These are phyloP conservation scores for Scytalidium lignicola DNA, from an alignment of 2,329 filamentous ascomycete genomes.

Conservation along the genomic window DNA sequence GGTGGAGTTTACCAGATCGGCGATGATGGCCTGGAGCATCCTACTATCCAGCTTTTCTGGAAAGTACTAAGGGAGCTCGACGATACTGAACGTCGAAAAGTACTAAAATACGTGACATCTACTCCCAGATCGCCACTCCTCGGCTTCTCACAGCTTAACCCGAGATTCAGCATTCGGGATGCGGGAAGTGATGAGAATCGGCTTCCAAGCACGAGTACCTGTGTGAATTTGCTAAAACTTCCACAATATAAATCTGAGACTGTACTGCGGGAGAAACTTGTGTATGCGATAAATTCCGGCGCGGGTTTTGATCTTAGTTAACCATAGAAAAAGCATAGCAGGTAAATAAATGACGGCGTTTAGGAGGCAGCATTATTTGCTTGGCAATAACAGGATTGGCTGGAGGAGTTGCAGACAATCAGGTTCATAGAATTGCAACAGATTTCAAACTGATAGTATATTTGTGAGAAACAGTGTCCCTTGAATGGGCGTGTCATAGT, in stretches of 20 bases:
- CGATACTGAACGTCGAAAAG: conserved; percentile 74
- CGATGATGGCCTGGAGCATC: conserved; percentile 82
- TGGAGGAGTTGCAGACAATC: not conserved
- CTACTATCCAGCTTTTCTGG: conserved; percentile 86
- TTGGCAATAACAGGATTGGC: not conserved
- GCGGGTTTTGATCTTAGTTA: conserved; percentile 85
- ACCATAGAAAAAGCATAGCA: not conserved
- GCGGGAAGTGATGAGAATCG: conserved; percentile 69
- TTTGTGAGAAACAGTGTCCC: conserved; percentile 46
- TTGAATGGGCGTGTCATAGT: conserved; percentile 51
- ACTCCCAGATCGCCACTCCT: conserved; percentile 86
- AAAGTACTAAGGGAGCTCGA: conserved; percentile 72
- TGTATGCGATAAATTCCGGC: conserved; percentile 85
- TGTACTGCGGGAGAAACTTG: conserved; percentile 69
- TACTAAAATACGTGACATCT: conserved; percentile 93
- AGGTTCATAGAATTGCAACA: not conserved
- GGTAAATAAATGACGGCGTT: not conserved
- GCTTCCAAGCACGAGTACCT: conserved; percentile 90
- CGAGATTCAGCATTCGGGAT: conserved; percentile 85
- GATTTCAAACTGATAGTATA: conserved; percentile 3
- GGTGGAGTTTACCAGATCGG: conserved; percentile 84
- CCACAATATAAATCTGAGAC: conserved; percentile 69
- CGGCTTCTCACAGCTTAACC: conserved; percentile 81
- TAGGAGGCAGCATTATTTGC: not conserved
- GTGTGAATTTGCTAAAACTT: conserved; percentile 89